Base-by-base conservation (phyloP, 371 early-diverging fungal genomes). In the Amoeboaphelidium protococcarum region DNA sequence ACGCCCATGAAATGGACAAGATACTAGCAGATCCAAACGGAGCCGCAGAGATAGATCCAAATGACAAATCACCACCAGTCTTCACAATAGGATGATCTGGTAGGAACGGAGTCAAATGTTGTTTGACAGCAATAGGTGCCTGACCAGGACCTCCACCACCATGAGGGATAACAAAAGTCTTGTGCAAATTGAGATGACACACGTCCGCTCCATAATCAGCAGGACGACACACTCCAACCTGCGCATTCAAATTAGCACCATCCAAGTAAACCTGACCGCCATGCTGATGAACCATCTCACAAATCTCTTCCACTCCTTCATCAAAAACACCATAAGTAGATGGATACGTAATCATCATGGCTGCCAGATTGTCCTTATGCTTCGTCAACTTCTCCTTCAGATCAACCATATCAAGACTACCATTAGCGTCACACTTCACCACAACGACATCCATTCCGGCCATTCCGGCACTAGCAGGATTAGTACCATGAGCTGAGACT, bases 241-340 rank as follows among this genome's bases (percentile, higher is more conserved):
- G 92, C 2, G 95, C 95, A 56, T 94, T 94, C 72, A 94, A 67
- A 70, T 94, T 94, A 49, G 95, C 95, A 50, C 95, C 95, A 58
- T 94, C 95, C 81, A 94, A 80, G 64, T 94, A 94, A n/a, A 91
- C 91, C 61, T 87, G 88, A 44, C 95, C 95, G 53, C 95, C 92
- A 54, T 75, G 48, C 13, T 62, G 55, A 61, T 94, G 95, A 24
- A 94, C 72, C 48, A 89, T 71, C 43, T 83, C 64, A 60, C 82
- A 83, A 10, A 80, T 87, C 27, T 82, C 77, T 50, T 67, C 54
- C 25, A 91, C 78, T 47, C 75, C 77, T 42, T 78, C 76, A 64
- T 94, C 95, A 54, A 91, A 91, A 50, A 90, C 83, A 58, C 95
- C 95, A 65, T 77, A 94, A 31, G 95, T 94, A 46, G 89, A 88